A percentile compares a stretch with the other conserved stretches of the same genome.
Evolutionary conservation across 2,329 filamentous ascomycete species (phyloP).

Genomic region (Curvularia eragrostidis): DNA sequence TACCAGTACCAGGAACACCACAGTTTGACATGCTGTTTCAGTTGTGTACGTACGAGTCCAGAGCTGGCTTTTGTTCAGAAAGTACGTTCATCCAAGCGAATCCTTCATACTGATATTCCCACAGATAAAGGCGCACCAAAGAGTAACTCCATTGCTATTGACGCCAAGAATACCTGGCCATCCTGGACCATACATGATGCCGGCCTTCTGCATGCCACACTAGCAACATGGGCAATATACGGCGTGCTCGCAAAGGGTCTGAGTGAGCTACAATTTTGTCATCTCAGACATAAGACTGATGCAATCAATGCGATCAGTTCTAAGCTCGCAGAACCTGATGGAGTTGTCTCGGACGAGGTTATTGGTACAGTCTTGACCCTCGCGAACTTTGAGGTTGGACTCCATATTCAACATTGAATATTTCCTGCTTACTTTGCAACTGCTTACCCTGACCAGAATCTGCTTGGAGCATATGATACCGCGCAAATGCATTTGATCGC

Average conservation of each 20-base stretch:
- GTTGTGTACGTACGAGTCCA: conserved; percentile 27
- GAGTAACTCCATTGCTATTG: conserved; percentile 30
- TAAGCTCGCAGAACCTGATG: conserved; percentile 21
- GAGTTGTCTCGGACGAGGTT: conserved; percentile 31
- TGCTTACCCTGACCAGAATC: conserved; percentile 25
- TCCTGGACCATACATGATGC: conserved; percentile 32
- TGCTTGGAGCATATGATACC: conserved; percentile 34
- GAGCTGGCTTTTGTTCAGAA: too few relatives aligned
- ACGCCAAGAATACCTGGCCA: conserved; percentile 33
- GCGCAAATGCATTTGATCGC: conserved; percentile 24
- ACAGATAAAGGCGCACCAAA: conserved; percentile 26
- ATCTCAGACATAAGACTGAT: conserved; percentile 34
- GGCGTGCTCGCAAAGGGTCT: conserved; percentile 26
- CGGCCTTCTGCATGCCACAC: conserved; percentile 33
- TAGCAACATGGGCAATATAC: conserved; percentile 41
- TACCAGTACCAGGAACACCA: conserved; percentile 32
- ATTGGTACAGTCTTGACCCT: conserved; percentile 34
- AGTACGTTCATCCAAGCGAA: too few relatives aligned
- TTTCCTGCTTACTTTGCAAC: fast-evolving
- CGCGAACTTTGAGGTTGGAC: conserved; percentile 35
- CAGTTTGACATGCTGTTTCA: conserved; percentile 31
- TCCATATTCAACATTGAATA: neutral
- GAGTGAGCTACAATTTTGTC: conserved; percentile 20
- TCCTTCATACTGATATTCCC: neutral
- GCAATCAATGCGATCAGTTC: conserved; percentile 36